phyloP scores from a whole-genome alignment of 768 basidiomycete genomes.

The Hypsizygus marmoreus region DNA sequence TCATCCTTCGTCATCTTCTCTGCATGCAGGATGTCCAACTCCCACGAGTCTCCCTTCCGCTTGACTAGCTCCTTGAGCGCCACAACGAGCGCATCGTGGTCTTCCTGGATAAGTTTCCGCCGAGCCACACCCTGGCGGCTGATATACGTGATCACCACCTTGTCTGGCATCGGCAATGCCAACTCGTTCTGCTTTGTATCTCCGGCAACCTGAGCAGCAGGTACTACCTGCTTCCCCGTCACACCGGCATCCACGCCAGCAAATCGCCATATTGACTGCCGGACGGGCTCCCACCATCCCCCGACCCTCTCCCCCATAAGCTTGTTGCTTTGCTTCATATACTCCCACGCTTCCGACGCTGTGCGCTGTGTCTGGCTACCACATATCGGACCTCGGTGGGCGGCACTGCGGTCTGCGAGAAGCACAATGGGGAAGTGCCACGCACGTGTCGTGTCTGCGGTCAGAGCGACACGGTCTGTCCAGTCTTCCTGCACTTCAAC shows the following conservation, averaged over 20 bases:
- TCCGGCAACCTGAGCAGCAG: constrained; percentile 13
- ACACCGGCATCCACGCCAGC: constrained; percentile 44
- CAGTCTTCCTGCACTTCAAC: constrained; percentile 75
- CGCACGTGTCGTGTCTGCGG: constrained; percentile 42
- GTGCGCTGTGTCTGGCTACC: constrained; percentile 69
- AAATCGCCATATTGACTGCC: constrained; percentile 65
- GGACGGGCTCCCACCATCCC: constrained; percentile 81
- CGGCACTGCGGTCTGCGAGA: constrained; percentile 74
- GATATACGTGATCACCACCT: constrained; percentile 72
- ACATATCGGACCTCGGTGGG: constrained; percentile 66
- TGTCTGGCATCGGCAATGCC: constrained; percentile 42
- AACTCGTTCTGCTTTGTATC: constrained; percentile 28
- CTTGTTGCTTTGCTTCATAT: constrained; percentile 38
- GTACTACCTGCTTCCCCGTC: not conserved
- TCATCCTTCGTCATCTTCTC: constrained; percentile 75
- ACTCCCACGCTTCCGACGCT: constrained; percentile 66
- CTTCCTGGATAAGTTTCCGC: constrained; percentile 52
- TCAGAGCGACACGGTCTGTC: constrained; percentile 54
- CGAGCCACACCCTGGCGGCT: constrained; percentile 59
- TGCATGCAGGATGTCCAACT: constrained; percentile 59
- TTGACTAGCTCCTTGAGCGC: constrained; percentile 53
- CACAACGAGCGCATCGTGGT: constrained; percentile 55
- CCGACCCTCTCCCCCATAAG: constrained; percentile 44
- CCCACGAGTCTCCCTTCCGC: constrained; percentile 48
- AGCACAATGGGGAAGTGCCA: constrained; percentile 75